Evolutionary conservation across 192 early-diverging fungal species (phyloP).

Genomic region (Coemansia furcata): DNA sequence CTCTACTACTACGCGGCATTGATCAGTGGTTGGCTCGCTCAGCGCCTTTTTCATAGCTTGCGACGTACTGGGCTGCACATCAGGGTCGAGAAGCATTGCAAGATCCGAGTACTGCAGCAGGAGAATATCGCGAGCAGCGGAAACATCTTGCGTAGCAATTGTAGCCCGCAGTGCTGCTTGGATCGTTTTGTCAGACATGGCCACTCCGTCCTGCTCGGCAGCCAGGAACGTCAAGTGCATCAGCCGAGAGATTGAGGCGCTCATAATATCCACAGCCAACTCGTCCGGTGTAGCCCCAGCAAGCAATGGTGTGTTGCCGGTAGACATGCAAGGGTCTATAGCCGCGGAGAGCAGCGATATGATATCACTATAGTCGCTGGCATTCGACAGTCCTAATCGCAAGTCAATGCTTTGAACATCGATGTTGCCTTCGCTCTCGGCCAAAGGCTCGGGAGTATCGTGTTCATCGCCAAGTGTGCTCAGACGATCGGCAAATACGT

Average conservation of each 20-base stretch:
- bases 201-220: constrained; percentile 17
- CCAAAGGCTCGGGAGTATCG: neutral
- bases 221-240: constrained; percentile 25
- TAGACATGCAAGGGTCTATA: neutral
- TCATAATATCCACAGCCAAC: constrained; percentile 12
- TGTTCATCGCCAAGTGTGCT: neutral
- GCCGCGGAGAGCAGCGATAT: constrained; percentile 8
- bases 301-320: constrained; percentile 15
- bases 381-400: constrained; percentile 5
- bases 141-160: constrained; percentile 10
- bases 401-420: neutral
- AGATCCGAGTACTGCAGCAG: constrained; percentile 19
- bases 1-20: constrained; percentile 10
- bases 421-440: neutral
- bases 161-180: constrained; percentile 16
- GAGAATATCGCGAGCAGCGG: constrained; percentile 36
- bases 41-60: neutral
- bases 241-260: constrained; percentile 14
- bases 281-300: neutral
- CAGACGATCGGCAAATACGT: neutral
- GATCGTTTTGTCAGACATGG: constrained; percentile 1
- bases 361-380: constrained; percentile 18
- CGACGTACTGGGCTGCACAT: neutral
- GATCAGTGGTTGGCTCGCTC: neutral
- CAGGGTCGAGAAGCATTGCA: constrained; percentile 27